Conservation (phyloP, 2,329 filamentous ascomycete species). For the Trichoderma harzianum region DNA sequence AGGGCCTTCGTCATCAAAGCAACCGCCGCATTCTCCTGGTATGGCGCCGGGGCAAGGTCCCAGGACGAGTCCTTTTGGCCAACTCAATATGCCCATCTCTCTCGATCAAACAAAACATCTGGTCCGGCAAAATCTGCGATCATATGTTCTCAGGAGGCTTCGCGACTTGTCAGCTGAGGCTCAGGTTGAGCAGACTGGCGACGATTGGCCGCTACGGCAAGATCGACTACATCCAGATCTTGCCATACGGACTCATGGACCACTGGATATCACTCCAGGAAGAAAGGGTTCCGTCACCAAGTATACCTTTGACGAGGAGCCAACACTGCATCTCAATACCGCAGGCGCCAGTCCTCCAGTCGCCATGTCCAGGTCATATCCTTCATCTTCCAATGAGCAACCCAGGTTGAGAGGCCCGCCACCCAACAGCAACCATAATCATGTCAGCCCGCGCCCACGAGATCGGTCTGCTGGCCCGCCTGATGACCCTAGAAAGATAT, state of each 20-base stretch:
- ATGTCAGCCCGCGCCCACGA: conserved; percentile 20
- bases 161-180: conserved; percentile 3
- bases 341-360: conserved; percentile 23
- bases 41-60: conserved; percentile 7
- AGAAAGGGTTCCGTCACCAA: conserved; percentile 18
- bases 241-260: conserved; percentile 1
- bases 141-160: conserved; percentile 30
- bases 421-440: conserved; percentile 21
- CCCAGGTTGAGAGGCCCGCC: conserved; percentile 26
- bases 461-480: conserved; percentile 22
- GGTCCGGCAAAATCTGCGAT: conserved; percentile 33
- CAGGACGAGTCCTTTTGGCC: conserved; percentile 7
- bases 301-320: conserved; percentile 38
- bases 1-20: neutral
- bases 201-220: conserved; percentile 7
- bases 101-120: conserved; percentile 34
- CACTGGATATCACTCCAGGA: neutral
- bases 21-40: conserved; percentile 8
- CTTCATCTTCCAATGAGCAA: conserved; percentile 44
- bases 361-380: conserved; percentile 37
- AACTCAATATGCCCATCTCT: conserved; percentile 32
- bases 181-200: conserved; percentile 15
- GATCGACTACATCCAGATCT: conserved; percentile 15
- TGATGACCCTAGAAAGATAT: conserved; percentile 57
- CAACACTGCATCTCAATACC: conserved; percentile 35